Conservation (phyloP, 306 rosid species). For the Prosopis cineraria region DNA sequence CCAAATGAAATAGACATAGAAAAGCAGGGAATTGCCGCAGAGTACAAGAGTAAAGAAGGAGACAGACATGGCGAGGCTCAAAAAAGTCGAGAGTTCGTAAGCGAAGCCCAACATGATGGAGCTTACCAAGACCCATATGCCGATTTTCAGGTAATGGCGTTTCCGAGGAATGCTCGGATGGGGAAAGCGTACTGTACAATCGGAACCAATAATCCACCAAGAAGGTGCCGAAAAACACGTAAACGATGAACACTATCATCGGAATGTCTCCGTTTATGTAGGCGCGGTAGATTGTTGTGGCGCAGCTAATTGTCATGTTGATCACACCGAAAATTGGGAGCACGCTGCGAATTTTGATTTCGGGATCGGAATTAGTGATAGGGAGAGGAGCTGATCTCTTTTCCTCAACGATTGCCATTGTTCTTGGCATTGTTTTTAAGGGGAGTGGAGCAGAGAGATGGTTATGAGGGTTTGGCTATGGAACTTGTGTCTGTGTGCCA, state of each 20-base stretch:
- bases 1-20: slow-evolving; percentile 32
- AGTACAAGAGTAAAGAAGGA: slow-evolving; percentile 13
- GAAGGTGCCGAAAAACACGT: slow-evolving; percentile 21
- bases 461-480: not conserved
- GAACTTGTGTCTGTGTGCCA: not conserved
- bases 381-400: slow-evolving; percentile 4
- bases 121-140: slow-evolving; percentile 36
- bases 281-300: slow-evolving; percentile 27
- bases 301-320: slow-evolving; percentile 26
- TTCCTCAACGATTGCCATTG: not conserved
- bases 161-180: not conserved
- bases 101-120: slow-evolving; percentile 40
- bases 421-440: not conserved
- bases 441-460: not conserved
- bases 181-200: not conserved
- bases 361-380: not conserved
- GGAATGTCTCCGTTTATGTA: slow-evolving; percentile 16
- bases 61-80: not conserved
- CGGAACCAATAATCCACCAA: slow-evolving; percentile 25
- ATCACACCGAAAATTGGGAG: slow-evolving; percentile 15
- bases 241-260: slow-evolving; percentile 5
- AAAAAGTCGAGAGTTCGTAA: slow-evolving; percentile 24
- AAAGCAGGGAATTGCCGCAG: slow-evolving; percentile 21
- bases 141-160: slow-evolving; percentile 13
- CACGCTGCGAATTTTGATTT: not conserved